A percentile compares a stretch with the other conserved stretches of the same genome.
Conservation (phyloP, 2,329 filamentous ascomycete genomes). For the Fusarium clavum region DNA sequence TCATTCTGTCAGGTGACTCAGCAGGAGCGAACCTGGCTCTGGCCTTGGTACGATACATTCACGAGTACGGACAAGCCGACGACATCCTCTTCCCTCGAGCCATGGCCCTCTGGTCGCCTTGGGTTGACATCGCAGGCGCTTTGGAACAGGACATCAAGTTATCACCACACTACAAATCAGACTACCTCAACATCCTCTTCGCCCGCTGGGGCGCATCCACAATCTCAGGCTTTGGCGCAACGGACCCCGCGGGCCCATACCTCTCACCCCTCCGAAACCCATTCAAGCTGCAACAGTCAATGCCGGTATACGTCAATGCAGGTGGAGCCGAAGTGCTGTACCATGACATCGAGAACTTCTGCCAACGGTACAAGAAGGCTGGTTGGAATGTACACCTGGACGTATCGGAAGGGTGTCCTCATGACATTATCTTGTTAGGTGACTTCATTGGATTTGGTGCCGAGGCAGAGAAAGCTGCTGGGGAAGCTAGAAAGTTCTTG, state of each 20-base stretch:
- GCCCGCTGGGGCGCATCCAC: conserved; percentile 34
- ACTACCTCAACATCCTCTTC: conserved; percentile 38
- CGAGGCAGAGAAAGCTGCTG: conserved; percentile 34
- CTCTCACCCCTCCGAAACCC: conserved; percentile 38
- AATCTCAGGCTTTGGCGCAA: conserved; percentile 26
- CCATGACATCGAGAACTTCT: conserved; percentile 37
- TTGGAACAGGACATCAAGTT: conserved; percentile 27
- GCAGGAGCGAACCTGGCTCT: conserved; percentile 38
- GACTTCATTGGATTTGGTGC: conserved; percentile 26
- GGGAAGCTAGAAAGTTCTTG: conserved; percentile 29
- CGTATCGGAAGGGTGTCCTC: conserved; percentile 33
- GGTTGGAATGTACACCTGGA: conserved; percentile 34
- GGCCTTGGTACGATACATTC: conserved; percentile 34
- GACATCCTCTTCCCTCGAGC: conserved; percentile 30
- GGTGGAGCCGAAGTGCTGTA: conserved; percentile 32
- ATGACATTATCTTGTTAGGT: conserved; percentile 37
- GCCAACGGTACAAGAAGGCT: conserved; percentile 19
- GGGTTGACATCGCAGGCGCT: conserved; percentile 34
- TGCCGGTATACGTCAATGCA: conserved; percentile 35
- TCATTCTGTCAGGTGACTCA: conserved; percentile 34
- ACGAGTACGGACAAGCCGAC: conserved; percentile 26
- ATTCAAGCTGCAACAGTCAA: conserved; percentile 2
- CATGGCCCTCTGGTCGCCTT: conserved; percentile 38
- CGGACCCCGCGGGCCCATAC: conserved; percentile 29
- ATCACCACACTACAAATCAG: conserved; percentile 40